Evolutionary conservation across 1,284 basidiomycete genomes (phyloP).

Genomic region (Ceraceosorus guamensis): DNA sequence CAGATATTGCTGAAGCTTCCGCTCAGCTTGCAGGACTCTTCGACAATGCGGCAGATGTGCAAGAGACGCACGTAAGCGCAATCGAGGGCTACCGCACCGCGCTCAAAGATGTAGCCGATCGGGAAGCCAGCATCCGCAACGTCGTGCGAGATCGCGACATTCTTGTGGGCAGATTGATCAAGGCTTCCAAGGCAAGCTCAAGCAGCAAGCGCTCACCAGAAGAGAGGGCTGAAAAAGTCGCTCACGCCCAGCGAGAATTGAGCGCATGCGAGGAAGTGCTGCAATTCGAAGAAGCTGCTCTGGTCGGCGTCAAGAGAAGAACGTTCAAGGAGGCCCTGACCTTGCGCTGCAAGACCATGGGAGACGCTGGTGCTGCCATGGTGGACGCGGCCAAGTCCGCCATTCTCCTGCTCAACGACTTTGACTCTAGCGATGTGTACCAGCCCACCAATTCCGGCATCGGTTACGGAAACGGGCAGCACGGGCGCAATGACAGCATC

Average conservation of each 20-base stretch:
- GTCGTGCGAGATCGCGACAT: conserved; percentile 51
- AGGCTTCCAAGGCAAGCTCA: conserved; percentile 45
- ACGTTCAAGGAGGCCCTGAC: conserved; percentile 51
- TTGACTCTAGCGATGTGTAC: conserved; percentile 36
- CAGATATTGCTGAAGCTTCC: conserved; percentile 45
- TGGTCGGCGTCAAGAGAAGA: conserved; percentile 49
- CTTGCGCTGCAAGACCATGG: conserved; percentile 50
- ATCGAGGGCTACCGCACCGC: conserved; percentile 49
- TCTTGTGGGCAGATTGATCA: conserved; percentile 50
- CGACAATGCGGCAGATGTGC: conserved; percentile 43
- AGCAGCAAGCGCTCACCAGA: conserved; percentile 24
- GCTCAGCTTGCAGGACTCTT: conserved; percentile 46
- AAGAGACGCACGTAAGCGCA: conserved; percentile 48
- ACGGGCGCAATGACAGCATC: conserved; percentile 2
- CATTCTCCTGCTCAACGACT: conserved; percentile 45
- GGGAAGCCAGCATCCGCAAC: conserved; percentile 48
- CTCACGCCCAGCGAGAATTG: conserved; percentile 49
- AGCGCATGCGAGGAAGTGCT: conserved; percentile 50
- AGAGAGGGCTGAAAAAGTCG: conserved; percentile 44
- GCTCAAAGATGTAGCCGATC: conserved; percentile 50
- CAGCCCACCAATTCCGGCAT: conserved; percentile 19
- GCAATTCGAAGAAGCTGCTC: conserved; percentile 47
- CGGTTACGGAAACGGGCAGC: conserved; percentile 16
- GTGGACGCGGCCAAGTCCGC: conserved; percentile 48
- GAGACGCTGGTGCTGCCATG: conserved; percentile 49